Conservation (phyloP, 2,329 filamentous ascomycete genomes). For the Phyllosticta ampelicida region DNA sequence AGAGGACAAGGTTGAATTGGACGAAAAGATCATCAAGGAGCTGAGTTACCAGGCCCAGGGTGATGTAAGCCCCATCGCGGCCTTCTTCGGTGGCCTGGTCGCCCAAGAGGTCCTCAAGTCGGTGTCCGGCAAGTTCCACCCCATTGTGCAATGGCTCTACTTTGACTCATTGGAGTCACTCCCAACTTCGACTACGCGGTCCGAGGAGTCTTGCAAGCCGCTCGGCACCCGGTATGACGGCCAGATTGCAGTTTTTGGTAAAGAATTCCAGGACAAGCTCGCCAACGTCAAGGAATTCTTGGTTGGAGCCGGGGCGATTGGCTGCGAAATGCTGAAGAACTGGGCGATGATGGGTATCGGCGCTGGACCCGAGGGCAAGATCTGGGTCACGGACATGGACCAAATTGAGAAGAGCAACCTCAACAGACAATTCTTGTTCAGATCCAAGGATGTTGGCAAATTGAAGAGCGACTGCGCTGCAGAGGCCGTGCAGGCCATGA, state of each 20-base stretch:
- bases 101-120: conserved; percentile 95
- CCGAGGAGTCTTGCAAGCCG: conserved; percentile 81
- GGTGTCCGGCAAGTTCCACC: conserved; percentile 94
- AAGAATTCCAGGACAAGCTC: conserved; percentile 88
- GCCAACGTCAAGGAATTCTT: conserved; percentile 85
- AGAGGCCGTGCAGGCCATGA: conserved; percentile 85
- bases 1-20: conserved; percentile 68
- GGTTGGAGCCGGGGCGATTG: conserved; percentile 92
- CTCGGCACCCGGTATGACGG: conserved; percentile 83
- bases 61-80: conserved; percentile 84
- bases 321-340: conserved; percentile 98
- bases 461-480: conserved; percentile 96
- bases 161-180: conserved; percentile 97
- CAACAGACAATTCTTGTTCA: conserved; percentile 94
- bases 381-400: conserved; percentile 94
- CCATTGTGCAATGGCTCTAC: conserved; percentile 93
- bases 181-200: conserved; percentile 61
- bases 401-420: conserved; percentile 98
- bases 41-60: conserved; percentile 89
- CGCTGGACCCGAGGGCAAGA: conserved; percentile 76
- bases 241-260: conserved; percentile 92
- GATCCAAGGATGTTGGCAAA: conserved; percentile 82
- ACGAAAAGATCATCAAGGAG: conserved; percentile 87
- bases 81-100: conserved; percentile 85
- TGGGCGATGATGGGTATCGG: conserved; percentile 98